These are phyloP conservation scores for Blumeria graminis DNA, from an alignment of 2,329 filamentous ascomycete species.

Conservation along the genomic window DNA sequence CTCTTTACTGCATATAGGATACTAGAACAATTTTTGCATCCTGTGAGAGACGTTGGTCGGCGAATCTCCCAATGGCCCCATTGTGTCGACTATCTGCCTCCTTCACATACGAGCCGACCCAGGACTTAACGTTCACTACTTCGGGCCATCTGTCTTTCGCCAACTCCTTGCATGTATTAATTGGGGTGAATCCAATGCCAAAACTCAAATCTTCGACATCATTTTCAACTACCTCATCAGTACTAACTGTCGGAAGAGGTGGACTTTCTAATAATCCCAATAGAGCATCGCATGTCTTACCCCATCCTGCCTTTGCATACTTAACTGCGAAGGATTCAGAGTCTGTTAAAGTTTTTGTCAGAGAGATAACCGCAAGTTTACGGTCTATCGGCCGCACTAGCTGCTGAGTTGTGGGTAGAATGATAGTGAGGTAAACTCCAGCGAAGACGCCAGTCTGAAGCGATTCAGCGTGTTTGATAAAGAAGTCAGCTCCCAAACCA, in stretches of 20 bases:
- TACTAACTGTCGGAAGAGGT: constrained; percentile 39
- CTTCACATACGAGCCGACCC: constrained; percentile 43
- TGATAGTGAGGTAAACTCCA: constrained; percentile 63
- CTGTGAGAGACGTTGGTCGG: constrained; percentile 41
- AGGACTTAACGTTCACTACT: constrained; percentile 50
- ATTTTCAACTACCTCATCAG: constrained; percentile 60
- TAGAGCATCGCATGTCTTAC: constrained; percentile 67
- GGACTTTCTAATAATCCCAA: constrained; percentile 77
- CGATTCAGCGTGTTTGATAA: constrained; percentile 61
- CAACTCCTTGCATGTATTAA: constrained; percentile 68
- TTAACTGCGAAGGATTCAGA: constrained; percentile 60
- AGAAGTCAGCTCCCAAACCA: constrained; percentile 80
- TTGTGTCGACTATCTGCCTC: constrained; percentile 50
- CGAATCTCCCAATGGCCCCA: constrained; percentile 46
- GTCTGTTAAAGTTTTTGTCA: constrained; percentile 77
- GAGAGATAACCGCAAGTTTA: constrained; percentile 78
- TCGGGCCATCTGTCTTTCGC: constrained; percentile 67
- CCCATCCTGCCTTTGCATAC: constrained; percentile 66
- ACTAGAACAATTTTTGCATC: constrained; percentile 26
- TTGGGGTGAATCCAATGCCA: constrained; percentile 75
- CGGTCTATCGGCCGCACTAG: constrained; percentile 70
- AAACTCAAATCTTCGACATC: constrained; percentile 92
- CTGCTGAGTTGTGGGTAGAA: constrained; percentile 74
- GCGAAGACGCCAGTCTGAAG: constrained; percentile 63
- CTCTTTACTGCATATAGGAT: constrained; percentile 20